Base-by-base conservation (phyloP, 495 filamentous ascomycete genomes). In the Letharia columbiana region DNA sequence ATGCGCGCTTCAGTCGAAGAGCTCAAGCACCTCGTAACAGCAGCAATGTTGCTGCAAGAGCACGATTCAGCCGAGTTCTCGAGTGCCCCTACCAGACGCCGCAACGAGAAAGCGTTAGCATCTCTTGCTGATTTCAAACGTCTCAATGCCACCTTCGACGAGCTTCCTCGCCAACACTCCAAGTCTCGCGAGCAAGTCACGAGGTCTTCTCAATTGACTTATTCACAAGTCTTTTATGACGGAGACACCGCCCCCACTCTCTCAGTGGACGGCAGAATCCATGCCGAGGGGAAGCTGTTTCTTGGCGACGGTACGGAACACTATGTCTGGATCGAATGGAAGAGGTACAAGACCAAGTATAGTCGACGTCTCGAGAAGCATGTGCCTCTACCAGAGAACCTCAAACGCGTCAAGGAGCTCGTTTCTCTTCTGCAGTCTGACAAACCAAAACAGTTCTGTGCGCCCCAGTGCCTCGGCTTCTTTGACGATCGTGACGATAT, bases 381-480 rank as follows among this genome's bases (percentile, higher is more conserved):
- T 40, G 56, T 67, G 15, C 64, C 67, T 17, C 18, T 60, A 12
- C 20, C 45, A 18, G 39, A 61, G 39, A 56, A 62, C 35, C 23
- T 66, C 12, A 42, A 67, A 41, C 67, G 67, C 31, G 39, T 62
- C 54, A 42, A 62, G n/a, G 65, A 67, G 17, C 40, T 68, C 4
- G 68, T 68, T 18, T 40, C 68, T 60, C 68, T 69, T 2, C 62
- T 70, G 3, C 47, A 63, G 28, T 62, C 65, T 6, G 41, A 66
- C 2, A 67, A 67, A 52, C 67, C 70, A 11, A 65, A 68, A n/a
- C 63, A 71, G n/a, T 77, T 77, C 68, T 71, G 73, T 56, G 70
- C 74, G 7, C 76, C 75, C 0, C 67, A 65, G 47, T 77, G 76
- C 60, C 66, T 75, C 2, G 76, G 75, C 45, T 77, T 73, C 66